Evolutionary conservation across 345 rosid genomes (phyloP).

Genomic region (Lepidium didymum): DNA sequence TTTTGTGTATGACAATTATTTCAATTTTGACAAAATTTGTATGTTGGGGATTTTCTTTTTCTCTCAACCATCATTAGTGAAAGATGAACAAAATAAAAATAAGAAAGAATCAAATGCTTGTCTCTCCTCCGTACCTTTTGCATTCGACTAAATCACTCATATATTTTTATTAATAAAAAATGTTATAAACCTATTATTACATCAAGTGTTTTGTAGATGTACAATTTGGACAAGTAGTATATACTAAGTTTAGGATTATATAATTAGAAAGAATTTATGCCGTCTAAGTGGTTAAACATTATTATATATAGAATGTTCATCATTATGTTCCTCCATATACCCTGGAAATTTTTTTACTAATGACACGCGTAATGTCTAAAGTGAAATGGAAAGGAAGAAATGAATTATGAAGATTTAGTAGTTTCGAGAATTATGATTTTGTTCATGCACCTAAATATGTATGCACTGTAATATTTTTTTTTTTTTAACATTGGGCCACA

Average conservation of each 20-base stretch:
- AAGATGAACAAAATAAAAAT: slow-evolving; percentile 19
- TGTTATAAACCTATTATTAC: neutral
- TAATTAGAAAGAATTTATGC: slow-evolving; percentile 18
- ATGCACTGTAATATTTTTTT: neutral
- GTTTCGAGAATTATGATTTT: slow-evolving; percentile 4
- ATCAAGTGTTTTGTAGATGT: neutral
- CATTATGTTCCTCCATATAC: slow-evolving; percentile 15
- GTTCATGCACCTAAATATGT: neutral
- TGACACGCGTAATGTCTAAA: slow-evolving; percentile 12
- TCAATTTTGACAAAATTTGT: slow-evolving; percentile 14
- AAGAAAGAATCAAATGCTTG: slow-evolving; percentile 29
- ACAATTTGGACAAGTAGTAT: neutral
- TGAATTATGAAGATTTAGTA: slow-evolving; percentile 9
- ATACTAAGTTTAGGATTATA: neutral
- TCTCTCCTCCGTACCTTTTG: slow-evolving; percentile 35
- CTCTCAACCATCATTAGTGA: slow-evolving; percentile 40
- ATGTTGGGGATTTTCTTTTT: slow-evolving; percentile 7
- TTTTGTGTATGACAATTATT: slow-evolving; percentile 4
- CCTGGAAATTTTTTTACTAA: neutral
- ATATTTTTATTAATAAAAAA: neutral
- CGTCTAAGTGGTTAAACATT: neutral
- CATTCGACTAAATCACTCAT: slow-evolving; percentile 14
- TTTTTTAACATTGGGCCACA: too few relatives aligned
- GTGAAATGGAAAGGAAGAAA: neutral
- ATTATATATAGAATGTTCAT: slow-evolving; percentile 6